Conservation (phyloP, 2,329 filamentous ascomycete genomes). For the Xylaria sp. region DNA sequence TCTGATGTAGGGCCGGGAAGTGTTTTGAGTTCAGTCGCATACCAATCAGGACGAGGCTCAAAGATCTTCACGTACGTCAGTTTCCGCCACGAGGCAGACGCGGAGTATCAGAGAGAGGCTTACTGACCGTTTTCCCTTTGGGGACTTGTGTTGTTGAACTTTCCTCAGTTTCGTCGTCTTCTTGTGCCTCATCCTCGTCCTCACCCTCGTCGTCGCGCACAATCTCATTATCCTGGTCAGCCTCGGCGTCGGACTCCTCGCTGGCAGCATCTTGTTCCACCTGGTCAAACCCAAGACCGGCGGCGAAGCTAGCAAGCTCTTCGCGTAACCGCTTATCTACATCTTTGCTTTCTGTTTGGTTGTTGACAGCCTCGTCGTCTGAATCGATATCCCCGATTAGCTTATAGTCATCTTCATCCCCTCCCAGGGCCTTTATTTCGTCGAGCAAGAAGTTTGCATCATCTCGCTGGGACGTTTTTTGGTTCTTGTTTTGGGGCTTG, state of each 20-base stretch:
- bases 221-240: constrained; percentile 34
- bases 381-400: constrained; percentile 68
- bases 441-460: constrained; percentile 61
- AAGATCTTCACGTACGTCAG: constrained; percentile 58
- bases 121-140: constrained; percentile 58
- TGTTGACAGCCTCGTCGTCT: constrained; percentile 57
- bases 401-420: constrained; percentile 72
- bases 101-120: constrained; percentile 44
- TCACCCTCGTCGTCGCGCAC: constrained; percentile 49
- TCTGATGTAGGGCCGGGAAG: constrained; percentile 60
- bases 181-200: constrained; percentile 23
- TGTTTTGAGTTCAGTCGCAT: constrained; percentile 57
- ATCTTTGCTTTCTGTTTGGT: constrained; percentile 49
- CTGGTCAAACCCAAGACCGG: constrained; percentile 61
- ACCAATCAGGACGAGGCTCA: constrained; percentile 69
- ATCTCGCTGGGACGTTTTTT: constrained; percentile 36
- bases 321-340: constrained; percentile 61
- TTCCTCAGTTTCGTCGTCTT: constrained; percentile 42
- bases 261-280: constrained; percentile 55
- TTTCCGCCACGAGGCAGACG: constrained; percentile 19
- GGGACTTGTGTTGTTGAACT: constrained; percentile 45
- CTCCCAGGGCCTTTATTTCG: constrained; percentile 73
- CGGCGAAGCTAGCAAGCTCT: constrained; percentile 65
- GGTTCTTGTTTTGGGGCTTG: constrained; percentile 30
- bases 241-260: constrained; percentile 52